Conservation (phyloP, 768 basidiomycete species). For the Clathrus columnatus region DNA sequence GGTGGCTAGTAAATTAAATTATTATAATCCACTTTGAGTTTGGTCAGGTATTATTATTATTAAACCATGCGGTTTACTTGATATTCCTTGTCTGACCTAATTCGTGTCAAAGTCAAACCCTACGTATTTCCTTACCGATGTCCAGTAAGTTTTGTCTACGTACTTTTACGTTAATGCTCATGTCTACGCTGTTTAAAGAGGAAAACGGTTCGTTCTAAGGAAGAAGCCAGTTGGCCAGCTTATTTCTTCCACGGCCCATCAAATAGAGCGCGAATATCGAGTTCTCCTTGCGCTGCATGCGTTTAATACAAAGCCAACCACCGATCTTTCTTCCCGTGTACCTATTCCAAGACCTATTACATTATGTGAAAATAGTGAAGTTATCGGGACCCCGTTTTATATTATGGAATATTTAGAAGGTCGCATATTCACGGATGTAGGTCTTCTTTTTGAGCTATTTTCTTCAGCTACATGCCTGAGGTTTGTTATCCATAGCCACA, state of each 20-base stretch:
- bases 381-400: conserved; percentile 89
- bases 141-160: conserved; percentile 36
- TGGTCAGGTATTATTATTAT: conserved; percentile 59
- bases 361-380: conserved; percentile 66
- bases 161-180: not conserved
- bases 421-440: conserved; percentile 80
- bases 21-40: conserved; percentile 40
- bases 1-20: not conserved
- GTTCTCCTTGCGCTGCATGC: conserved; percentile 69
- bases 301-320: conserved; percentile 54
- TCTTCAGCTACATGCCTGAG: not conserved
- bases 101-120: conserved; percentile 68
- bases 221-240: conserved; percentile 89
- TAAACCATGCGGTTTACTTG: not conserved
- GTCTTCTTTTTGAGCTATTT: not conserved
- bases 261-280: conserved; percentile 88
- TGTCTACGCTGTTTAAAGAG: conserved; percentile 28
- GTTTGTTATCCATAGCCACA: not conserved
- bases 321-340: conserved; percentile 42
- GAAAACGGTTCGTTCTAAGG: conserved; percentile 70
- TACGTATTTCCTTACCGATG: conserved; percentile 86
- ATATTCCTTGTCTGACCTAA: conserved; percentile 2
- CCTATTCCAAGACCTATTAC: conserved; percentile 82
- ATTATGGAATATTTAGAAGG: conserved; percentile 96
- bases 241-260: conserved; percentile 86